These are phyloP conservation scores for Pelargonium cotyledonis DNA, from an alignment of 441 rosid genomes.

Conservation along the genomic window DNA sequence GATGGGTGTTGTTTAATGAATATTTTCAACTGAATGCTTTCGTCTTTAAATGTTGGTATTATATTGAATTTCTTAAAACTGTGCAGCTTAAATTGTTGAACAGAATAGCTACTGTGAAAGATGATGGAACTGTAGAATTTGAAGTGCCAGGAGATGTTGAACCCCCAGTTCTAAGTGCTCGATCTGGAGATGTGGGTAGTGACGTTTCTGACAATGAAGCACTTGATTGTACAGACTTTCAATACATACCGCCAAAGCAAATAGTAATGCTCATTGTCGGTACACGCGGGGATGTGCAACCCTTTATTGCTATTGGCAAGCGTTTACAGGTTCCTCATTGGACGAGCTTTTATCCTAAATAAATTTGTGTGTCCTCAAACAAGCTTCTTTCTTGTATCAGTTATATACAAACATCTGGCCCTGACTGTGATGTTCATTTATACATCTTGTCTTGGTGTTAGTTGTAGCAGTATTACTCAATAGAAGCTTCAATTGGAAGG, in stretches of 20 bases:
- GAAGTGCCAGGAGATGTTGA: conserved; percentile 72
- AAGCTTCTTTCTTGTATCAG: neutral
- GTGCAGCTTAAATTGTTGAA: conserved; percentile 77
- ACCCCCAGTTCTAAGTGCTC: conserved; percentile 34
- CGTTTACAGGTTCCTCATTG: conserved; percentile 61
- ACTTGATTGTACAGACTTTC: conserved; percentile 55
- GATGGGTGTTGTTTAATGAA: conserved; percentile 1
- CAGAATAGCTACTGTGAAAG: conserved; percentile 93
- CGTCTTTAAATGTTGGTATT: neutral
- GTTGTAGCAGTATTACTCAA: neutral
- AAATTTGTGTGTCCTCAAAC: neutral
- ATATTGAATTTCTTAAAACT: conserved; percentile 16
- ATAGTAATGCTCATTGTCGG: conserved; percentile 94
- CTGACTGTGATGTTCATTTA: neutral
- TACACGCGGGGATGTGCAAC: conserved; percentile 98
- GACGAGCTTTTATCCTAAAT: neutral
- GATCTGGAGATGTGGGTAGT: conserved; percentile 27
- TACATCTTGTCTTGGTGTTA: neutral
- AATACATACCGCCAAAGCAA: conserved; percentile 71
- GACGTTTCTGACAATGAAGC: conserved; percentile 50
- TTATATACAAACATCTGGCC: neutral
- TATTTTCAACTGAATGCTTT: conserved; percentile 9
- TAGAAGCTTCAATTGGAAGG: neutral
- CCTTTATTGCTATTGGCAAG: conserved; percentile 91
- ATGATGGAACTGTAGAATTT: conserved; percentile 90